phyloP scores from a whole-genome alignment of 352 stramenopile species.

The Globisporangium canariense region DNA sequence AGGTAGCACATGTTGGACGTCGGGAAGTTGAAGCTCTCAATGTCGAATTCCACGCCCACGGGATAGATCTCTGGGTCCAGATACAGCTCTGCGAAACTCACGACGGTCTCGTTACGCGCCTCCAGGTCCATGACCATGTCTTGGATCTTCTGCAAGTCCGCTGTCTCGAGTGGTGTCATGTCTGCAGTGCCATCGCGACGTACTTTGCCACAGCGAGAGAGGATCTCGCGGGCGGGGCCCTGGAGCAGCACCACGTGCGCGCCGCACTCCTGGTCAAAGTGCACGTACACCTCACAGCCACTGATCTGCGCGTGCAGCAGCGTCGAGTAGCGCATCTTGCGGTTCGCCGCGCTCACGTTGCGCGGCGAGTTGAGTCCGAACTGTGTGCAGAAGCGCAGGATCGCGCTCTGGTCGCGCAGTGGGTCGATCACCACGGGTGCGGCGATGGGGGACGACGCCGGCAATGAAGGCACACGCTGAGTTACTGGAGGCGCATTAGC shows the following conservation, averaged over 20 bases:
- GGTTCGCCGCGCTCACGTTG: constrained; percentile 16
- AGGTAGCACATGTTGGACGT: constrained; percentile 58
- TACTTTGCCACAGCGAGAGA: constrained; percentile 46
- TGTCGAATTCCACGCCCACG: constrained; percentile 50
- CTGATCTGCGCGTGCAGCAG: constrained; percentile 42
- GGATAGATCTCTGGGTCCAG: constrained; percentile 39
- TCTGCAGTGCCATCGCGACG: constrained; percentile 17
- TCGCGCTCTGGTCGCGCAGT: constrained; percentile 39
- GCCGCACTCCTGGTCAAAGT: constrained; percentile 50
- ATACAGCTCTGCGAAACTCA: constrained; percentile 53
- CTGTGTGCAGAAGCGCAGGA: constrained; percentile 43
- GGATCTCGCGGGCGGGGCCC: constrained; percentile 42
- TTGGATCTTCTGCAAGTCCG: constrained; percentile 38
- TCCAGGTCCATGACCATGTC: constrained; percentile 47
- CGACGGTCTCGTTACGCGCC: constrained; percentile 37
- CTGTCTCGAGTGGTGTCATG: constrained; percentile 32
- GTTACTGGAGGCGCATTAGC: neutral
- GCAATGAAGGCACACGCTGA: constrained; percentile 30
- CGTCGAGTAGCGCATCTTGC: constrained; percentile 38
- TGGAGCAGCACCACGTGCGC: constrained; percentile 47
- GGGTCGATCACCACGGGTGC: constrained; percentile 37
- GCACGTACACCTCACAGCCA: constrained; percentile 50
- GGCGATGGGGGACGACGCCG: constrained; percentile 37
- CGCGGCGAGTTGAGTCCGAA: constrained; percentile 33
- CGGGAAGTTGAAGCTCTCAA: constrained; percentile 49